Evolutionary conservation across 2,329 filamentous ascomycete genomes (phyloP).

Genomic region (Uncinocarpus reesii): DNA sequence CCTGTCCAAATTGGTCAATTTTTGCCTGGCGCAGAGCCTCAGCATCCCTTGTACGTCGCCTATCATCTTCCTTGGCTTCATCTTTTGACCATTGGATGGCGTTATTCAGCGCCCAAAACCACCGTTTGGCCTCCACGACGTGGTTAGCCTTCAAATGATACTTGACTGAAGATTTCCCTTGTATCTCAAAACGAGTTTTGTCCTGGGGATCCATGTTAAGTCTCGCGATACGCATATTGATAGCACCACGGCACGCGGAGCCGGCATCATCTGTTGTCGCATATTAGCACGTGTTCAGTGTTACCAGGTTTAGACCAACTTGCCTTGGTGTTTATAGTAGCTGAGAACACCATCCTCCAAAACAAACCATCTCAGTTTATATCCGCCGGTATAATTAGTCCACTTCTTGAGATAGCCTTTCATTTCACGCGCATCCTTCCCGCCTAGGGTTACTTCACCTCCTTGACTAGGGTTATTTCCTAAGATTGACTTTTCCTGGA

Average conservation of each 20-base stretch:
- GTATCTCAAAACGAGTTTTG: slow-evolving; percentile 95
- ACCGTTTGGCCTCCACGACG: slow-evolving; percentile 93
- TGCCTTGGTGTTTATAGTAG: slow-evolving; percentile 93
- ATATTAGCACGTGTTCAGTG: slow-evolving; percentile 5
- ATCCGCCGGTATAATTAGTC: slow-evolving; percentile 97
- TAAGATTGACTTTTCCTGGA: slow-evolving; percentile 93
- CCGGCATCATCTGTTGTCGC: slow-evolving; percentile 75
- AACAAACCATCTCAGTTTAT: slow-evolving; percentile 95
- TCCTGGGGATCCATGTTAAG: slow-evolving; percentile 95
- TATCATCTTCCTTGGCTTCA: slow-evolving; percentile 83
- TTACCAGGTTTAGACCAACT: slow-evolving; percentile 7
- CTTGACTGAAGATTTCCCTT: slow-evolving; percentile 96
- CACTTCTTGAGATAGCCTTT: slow-evolving; percentile 98
- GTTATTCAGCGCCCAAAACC: slow-evolving; percentile 99
- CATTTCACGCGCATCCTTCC: slow-evolving; percentile 89
- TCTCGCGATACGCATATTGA: slow-evolving; percentile 95
- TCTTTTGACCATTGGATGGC: slow-evolving; percentile 98
- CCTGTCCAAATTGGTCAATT: slow-evolving; percentile 55
- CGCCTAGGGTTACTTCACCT: slow-evolving; percentile 48
- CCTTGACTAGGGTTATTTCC: slow-evolving; percentile 56
- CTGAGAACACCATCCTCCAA: slow-evolving; percentile 93
- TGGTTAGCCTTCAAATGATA: slow-evolving; percentile 97
- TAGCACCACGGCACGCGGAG: slow-evolving; percentile 89
- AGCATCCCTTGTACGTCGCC: slow-evolving; percentile 60
- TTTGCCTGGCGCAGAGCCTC: slow-evolving; percentile 71